phyloP scores from a whole-genome alignment of 2,329 filamentous ascomycete genomes.

The Fusarium buharicum region DNA sequence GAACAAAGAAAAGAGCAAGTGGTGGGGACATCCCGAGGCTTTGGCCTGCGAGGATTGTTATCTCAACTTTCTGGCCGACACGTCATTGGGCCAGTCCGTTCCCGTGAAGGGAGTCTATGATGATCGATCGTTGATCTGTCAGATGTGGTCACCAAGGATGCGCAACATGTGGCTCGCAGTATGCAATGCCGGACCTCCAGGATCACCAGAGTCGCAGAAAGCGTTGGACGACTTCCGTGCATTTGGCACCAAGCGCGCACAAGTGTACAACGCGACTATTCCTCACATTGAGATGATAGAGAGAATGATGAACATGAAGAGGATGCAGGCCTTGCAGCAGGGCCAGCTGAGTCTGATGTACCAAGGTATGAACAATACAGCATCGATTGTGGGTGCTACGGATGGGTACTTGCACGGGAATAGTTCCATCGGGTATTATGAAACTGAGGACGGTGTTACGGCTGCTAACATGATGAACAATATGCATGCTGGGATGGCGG shows the following conservation, averaged over 20 bases:
- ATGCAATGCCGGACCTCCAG: slow-evolving; percentile 44
- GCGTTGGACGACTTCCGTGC: slow-evolving; percentile 44
- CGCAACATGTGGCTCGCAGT: slow-evolving; percentile 49
- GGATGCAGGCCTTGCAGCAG: slow-evolving; percentile 50
- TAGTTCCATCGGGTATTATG: slow-evolving; percentile 50
- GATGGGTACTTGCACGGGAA: slow-evolving; percentile 51
- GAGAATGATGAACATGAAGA: slow-evolving; percentile 46
- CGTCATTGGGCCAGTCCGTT: slow-evolving; percentile 41
- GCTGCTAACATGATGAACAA: slow-evolving; percentile 49
- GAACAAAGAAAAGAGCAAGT: slow-evolving; percentile 40
- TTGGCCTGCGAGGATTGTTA: slow-evolving; percentile 52
- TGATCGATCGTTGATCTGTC: slow-evolving; percentile 47
- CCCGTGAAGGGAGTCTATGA: slow-evolving; percentile 43
- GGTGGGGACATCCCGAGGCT: slow-evolving; percentile 51
- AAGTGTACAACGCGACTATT: slow-evolving; percentile 46
- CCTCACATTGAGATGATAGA: slow-evolving; percentile 46
- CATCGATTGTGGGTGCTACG: slow-evolving; percentile 41
- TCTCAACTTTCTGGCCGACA: slow-evolving; percentile 45
- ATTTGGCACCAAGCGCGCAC: slow-evolving; percentile 43
- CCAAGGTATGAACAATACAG: slow-evolving; percentile 46
- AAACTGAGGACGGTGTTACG: slow-evolving; percentile 50
- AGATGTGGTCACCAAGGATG: slow-evolving; percentile 54
- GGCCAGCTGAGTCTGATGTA: slow-evolving; percentile 50
- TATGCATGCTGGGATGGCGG: slow-evolving; percentile 47
- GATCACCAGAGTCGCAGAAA: slow-evolving; percentile 40